These are phyloP conservation scores for Perilla frutescens DNA, from an alignment of 257 asterid species.

Conservation along the genomic window DNA sequence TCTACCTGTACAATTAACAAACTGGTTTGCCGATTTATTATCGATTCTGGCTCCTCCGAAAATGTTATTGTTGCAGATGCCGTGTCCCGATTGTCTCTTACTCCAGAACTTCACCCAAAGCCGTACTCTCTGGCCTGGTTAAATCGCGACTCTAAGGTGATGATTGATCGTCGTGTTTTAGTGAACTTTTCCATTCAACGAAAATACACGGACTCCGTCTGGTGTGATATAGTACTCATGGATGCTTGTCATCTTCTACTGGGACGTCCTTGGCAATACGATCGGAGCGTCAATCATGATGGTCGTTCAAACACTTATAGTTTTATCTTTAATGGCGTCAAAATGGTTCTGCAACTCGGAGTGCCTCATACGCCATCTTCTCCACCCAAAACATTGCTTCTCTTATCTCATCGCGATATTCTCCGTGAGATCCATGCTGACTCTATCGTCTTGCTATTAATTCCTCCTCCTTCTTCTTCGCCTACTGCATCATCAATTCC, in stretches of 20 bases:
- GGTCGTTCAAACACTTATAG: not conserved
- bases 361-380: too few species aligned
- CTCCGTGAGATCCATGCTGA: too few species aligned
- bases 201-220: not conserved
- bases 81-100: not conserved
- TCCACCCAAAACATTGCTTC: too few species aligned
- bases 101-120: too few species aligned
- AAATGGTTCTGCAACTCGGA: too few species aligned
- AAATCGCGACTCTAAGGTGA: not conserved
- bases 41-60: not conserved
- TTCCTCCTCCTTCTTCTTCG: too few species aligned
- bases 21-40: too few species aligned
- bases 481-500: too few species aligned
- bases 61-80: not conserved
- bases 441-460: too few species aligned
- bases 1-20: too few species aligned
- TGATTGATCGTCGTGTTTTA: not conserved
- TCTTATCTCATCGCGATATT: too few species aligned
- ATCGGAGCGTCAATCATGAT: not conserved
- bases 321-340: not conserved
- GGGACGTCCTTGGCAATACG: not conserved
- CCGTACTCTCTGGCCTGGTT: not conserved
- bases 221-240: not conserved
- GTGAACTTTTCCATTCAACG: not conserved
- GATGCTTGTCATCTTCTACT: not conserved